Percentiles rank a stretch among this genome's conserved stretches.
Conservation (phyloP, 768 basidiomycete species). For the Suillus discolor region DNA sequence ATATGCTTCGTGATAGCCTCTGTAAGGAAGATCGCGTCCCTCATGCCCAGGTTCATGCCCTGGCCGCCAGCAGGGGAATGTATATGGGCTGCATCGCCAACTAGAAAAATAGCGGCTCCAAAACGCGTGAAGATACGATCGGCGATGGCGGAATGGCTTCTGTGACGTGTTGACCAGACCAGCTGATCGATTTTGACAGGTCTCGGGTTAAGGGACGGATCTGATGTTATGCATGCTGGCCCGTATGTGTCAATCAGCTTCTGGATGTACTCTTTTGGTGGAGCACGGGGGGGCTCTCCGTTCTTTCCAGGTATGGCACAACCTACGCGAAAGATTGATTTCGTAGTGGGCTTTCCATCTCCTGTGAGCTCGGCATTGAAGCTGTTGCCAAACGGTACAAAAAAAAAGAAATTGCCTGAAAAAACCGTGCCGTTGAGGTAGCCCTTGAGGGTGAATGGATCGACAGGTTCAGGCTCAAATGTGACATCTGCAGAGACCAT, state of each 20-base stretch:
- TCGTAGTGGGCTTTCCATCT: background rate
- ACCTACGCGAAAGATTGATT: constrained; percentile 39
- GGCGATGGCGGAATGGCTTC: constrained; percentile 43
- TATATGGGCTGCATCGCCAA: constrained; percentile 51
- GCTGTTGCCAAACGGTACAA: constrained; percentile 32
- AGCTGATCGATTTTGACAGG: constrained; percentile 37
- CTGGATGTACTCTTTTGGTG: constrained; percentile 7
- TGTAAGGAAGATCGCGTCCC: constrained; percentile 51
- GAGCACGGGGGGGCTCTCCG: constrained; percentile 32
- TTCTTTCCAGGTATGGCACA: constrained; percentile 34
- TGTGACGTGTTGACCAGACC: constrained; percentile 45
- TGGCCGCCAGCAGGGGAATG: constrained; percentile 59
- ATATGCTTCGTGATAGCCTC: constrained; percentile 42
- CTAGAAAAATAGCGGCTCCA: constrained; percentile 19
- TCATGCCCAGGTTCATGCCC: constrained; percentile 60
- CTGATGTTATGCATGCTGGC: background rate
- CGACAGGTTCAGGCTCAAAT: constrained; percentile 32
- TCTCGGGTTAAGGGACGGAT: constrained; percentile 8
- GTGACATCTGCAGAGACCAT: constrained; percentile 51
- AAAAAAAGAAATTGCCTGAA: constrained; percentile 32
- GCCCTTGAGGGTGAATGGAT: constrained; percentile 5
- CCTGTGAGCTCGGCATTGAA: background rate
- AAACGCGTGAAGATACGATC: constrained; percentile 36
- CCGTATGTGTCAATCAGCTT: constrained; percentile 2
- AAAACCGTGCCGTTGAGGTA: constrained; percentile 24